A percentile compares a stretch with the other conserved stretches of the same genome.
These are phyloP conservation scores for Globisporangium okanoganense DNA, from an alignment of 352 stramenopile genomes.

Conservation along the genomic window DNA sequence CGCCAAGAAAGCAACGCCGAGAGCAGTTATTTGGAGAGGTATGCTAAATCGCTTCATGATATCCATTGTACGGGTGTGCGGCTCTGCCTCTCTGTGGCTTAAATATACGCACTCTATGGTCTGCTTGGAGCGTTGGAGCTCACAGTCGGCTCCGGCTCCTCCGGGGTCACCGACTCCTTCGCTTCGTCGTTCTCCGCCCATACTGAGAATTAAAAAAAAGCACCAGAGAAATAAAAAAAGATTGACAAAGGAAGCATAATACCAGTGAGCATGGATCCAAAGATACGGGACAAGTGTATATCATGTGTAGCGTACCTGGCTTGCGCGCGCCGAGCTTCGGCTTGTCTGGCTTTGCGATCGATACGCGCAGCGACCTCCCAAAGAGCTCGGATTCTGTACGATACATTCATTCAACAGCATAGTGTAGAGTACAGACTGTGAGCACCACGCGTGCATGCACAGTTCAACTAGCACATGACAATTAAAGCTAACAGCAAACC, in stretches of 20 bases:
- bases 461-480: neutral
- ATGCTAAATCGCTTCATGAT: too few relatives aligned
- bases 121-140: conserved; percentile 7
- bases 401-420: conserved; percentile 4
- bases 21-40: too few relatives aligned
- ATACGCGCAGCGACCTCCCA: conserved; percentile 88
- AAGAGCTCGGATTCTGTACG: conserved; percentile 88
- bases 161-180: conserved; percentile 13
- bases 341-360: conserved; percentile 85
- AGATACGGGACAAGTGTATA: too few relatives aligned
- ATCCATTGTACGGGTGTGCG: too few relatives aligned
- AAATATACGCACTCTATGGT: conserved; percentile 15
- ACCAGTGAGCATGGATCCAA: neutral
- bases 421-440: neutral
- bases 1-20: too few relatives aligned
- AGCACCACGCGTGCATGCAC: neutral
- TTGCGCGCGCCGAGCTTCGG: conserved; percentile 74
- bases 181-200: conserved; percentile 55
- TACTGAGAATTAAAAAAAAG: conserved; percentile 23
- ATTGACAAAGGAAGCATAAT: neutral
- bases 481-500: neutral
- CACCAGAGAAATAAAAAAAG: neutral
- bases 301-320: conserved; percentile 40
- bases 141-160: conserved; percentile 10
- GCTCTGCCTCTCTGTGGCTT: conserved; percentile 1